Percentiles rank a stretch among this genome's conserved stretches.
These are phyloP conservation scores for Plectosphaerella plurivora DNA, from an alignment of 2,329 filamentous ascomycete species.

Conservation along the genomic window DNA sequence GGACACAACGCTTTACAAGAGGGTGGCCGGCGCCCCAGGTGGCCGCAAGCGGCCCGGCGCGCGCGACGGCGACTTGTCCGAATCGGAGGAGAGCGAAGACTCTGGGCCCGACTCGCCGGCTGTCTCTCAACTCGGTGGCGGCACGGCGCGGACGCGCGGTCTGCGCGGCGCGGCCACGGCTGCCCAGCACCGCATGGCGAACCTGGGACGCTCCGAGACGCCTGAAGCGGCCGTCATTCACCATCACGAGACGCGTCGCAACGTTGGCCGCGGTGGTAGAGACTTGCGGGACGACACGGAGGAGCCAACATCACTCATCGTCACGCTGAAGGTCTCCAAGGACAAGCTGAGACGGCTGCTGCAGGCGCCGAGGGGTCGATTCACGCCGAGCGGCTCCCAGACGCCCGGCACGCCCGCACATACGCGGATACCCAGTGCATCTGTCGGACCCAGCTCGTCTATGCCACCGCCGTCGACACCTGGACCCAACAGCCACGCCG, in stretches of 20 bases:
- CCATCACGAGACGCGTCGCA: conserved; percentile 65
- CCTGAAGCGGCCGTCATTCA: conserved; percentile 63
- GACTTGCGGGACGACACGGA: conserved; percentile 78
- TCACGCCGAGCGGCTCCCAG: conserved; percentile 21
- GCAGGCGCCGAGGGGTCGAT: conserved; percentile 37
- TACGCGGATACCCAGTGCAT: conserved; percentile 22
- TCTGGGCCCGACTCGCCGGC: conserved; percentile 83
- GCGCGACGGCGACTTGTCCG: conserved; percentile 70
- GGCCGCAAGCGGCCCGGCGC: conserved; percentile 52
- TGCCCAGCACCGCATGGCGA: conserved; percentile 83
- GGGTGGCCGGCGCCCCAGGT: conserved; percentile 54
- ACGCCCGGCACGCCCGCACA: conserved; percentile 23
- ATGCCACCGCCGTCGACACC: conserved; percentile 33
- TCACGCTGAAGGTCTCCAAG: conserved; percentile 70
- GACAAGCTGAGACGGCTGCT: conserved; percentile 67
- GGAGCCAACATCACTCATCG: conserved; percentile 62
- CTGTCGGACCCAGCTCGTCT: conserved; percentile 22
- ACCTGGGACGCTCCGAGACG: conserved; percentile 79
- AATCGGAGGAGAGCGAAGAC: conserved; percentile 89
- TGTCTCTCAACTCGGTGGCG: conserved; percentile 67
- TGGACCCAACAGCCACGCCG: conserved; percentile 14
- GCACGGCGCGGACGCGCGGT: conserved; percentile 79
- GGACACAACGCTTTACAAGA: conserved; percentile 83
- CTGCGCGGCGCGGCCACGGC: conserved; percentile 86
- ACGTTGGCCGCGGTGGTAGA: conserved; percentile 55